Base-by-base conservation (phyloP, 1,284 basidiomycete species). In the Rhodotorula sp. region DNA sequence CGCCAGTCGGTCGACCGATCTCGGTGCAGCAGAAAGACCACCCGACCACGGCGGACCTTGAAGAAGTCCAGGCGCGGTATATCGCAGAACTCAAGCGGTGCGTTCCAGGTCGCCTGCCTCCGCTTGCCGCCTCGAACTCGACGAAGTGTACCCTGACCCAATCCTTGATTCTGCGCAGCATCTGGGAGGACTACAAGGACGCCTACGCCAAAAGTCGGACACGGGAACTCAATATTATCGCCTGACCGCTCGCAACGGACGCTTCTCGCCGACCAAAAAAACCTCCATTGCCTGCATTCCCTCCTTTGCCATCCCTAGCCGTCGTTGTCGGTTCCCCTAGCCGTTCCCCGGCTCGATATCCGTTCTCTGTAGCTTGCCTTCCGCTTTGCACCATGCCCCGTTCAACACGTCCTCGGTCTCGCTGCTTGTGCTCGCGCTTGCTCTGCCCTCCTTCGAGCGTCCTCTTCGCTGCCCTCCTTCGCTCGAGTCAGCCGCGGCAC, bases 141-240 rank as follows among this genome's bases (percentile, higher is more conserved):
- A 5, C 15, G 4, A 1, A 11, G 34, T 15, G 15, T 13, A 52
- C n/a, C n/a, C 58, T 51, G 9, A 55, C 51, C 24, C 7, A 26
- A 10, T 13, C 20, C 22, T 5, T 5, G 11, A 13, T 3, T 3
- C 16, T 4, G 10, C 31, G 40, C 76, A 94, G 93, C 61, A 94
- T 96, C 75, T 97, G 94, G 94, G 86, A 97, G 78, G 87, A 88
- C 30, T 94, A 97, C 84, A 96, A 96, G 80, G 88, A 93, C 77
- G 83, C 87, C 69, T 92, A 91, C 77, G 91, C 91, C 37, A 87
- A 89, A 77, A 83, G 87, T 37, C 84, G 91, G 53, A 85, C 75
- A 37, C 67, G 76, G 62, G 80, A 76, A 63, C 65, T 79, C 22
- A 72, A 69, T 30, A 75, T 79, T 46, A 75, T 79, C 60, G 76